Evolutionary conservation across 352 stramenopile species (phyloP).

Genomic region (Globisporangium abappressorium): DNA sequence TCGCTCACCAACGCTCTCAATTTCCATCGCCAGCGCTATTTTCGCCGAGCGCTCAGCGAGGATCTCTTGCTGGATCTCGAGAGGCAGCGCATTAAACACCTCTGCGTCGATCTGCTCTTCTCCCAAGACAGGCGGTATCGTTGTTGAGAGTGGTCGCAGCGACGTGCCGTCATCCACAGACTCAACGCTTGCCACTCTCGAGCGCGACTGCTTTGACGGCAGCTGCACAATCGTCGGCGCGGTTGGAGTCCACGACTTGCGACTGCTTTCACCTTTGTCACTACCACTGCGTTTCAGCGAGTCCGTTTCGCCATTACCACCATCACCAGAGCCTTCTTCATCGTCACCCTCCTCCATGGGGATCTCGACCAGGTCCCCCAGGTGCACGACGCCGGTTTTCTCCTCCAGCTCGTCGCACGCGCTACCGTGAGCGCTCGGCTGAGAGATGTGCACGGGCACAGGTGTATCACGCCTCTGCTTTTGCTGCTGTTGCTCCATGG

Average conservation of each 20-base stretch:
- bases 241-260: conserved; percentile 6
- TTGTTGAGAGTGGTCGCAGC: not conserved
- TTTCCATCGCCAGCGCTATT: not conserved
- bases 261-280: not conserved
- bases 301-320: not conserved
- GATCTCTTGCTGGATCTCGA: conserved; percentile 19
- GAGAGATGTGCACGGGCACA: not conserved
- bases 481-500: not conserved
- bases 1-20: not conserved
- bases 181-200: not conserved
- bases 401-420: conserved; percentile 15
- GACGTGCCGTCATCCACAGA: not conserved
- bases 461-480: conserved; percentile 6
- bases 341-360: conserved; percentile 16
- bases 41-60: conserved; percentile 8
- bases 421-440: too few species aligned
- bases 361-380: conserved; percentile 11
- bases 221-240: conserved; percentile 18
- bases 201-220: conserved; percentile 3
- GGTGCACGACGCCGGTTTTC: conserved; percentile 3
- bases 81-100: conserved; percentile 17
- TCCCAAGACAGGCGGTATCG: not conserved
- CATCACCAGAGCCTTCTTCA: not conserved
- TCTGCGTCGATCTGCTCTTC: conserved; percentile 16
- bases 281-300: not conserved